Evolutionary conservation across 805 yeast species (phyloP).

Genomic region (Schwanniomyces occidentalis): DNA sequence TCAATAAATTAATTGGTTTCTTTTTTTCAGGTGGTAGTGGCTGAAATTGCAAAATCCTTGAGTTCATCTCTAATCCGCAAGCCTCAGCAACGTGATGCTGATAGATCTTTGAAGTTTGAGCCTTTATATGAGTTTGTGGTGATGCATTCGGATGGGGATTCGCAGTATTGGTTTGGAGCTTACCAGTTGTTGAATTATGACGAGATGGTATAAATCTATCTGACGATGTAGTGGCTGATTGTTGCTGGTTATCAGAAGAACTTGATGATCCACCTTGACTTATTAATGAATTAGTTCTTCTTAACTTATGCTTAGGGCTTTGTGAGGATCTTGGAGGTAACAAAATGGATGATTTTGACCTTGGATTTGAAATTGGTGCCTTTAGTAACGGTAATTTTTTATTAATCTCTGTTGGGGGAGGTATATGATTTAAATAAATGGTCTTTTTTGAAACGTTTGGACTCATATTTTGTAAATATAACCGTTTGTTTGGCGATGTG

Average conservation of each 20-base stretch:
- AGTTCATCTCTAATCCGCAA: conserved; percentile 83
- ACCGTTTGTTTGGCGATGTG: conserved; percentile 25
- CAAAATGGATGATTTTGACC: conserved; percentile 28
- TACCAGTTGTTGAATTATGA: conserved; percentile 40
- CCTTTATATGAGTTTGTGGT: conserved; percentile 55
- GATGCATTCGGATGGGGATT: conserved; percentile 46
- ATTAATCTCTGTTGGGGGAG: conserved; percentile 4
- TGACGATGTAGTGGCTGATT: conserved; percentile 21
- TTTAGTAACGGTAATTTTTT: conserved; percentile 12
- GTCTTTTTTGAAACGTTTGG: conserved; percentile 34
- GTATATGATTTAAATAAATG: conserved; percentile 18
- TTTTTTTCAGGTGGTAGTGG: conserved; percentile 76
- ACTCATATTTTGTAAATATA: conserved; percentile 34
- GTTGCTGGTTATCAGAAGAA: conserved; percentile 26
- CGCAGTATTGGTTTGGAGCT: conserved; percentile 32
- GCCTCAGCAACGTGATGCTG: conserved; percentile 90
- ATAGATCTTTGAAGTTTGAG: conserved; percentile 57
- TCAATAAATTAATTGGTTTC: conserved; percentile 34
- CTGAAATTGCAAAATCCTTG: conserved; percentile 80
- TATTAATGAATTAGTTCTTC: conserved; percentile 36
- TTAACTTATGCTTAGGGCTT: conserved; percentile 27
- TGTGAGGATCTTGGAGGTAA: conserved; percentile 15
- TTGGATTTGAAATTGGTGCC: conserved; percentile 21
- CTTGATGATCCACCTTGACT: conserved; percentile 24
- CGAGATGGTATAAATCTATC: conserved; percentile 48